A percentile compares a stretch with the other conserved stretches of the same genome.
phyloP scores from a whole-genome alignment of 768 basidiomycete genomes.

The Boletus eberwhitei region DNA sequence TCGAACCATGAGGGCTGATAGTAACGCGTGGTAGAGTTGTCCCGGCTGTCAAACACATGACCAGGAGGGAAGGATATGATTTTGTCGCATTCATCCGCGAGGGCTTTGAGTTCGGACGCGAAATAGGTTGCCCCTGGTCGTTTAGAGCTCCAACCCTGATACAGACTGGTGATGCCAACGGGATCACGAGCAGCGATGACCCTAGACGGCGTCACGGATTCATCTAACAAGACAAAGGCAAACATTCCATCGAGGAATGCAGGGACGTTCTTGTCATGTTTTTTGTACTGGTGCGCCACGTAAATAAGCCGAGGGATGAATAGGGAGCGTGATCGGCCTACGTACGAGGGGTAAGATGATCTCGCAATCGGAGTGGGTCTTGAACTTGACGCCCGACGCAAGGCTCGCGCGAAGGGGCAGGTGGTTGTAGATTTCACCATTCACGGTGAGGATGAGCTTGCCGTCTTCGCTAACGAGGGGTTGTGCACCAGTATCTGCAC shows the following conservation, averaged over 20 bases:
- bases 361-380: constrained; percentile 98
- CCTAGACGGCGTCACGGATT: constrained; percentile 83
- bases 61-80: constrained; percentile 97
- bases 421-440: constrained; percentile 99
- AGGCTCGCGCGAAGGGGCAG: constrained; percentile 68
- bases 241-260: constrained; percentile 95
- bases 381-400: constrained; percentile 71
- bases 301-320: not conserved
- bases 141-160: constrained; percentile 90
- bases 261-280: constrained; percentile 75
- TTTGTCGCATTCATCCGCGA: constrained; percentile 89
- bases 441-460: constrained; percentile 83
- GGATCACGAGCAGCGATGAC: constrained; percentile 97
- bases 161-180: constrained; percentile 97
- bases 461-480: constrained; percentile 86
- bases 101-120: constrained; percentile 92
- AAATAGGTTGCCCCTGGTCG: constrained; percentile 85
- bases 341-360: constrained; percentile 87
- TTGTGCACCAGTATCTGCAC: constrained; percentile 90
- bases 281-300: constrained; percentile 61
- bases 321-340: constrained; percentile 17
- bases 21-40: constrained; percentile 76
- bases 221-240: constrained; percentile 94
- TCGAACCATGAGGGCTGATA: constrained; percentile 89
- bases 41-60: constrained; percentile 88